Percentiles rank a stretch among this genome's conserved stretches.
Evolutionary conservation across 2,329 filamentous ascomycete genomes (phyloP).

Genomic region (Talaromyces funiculosus): DNA sequence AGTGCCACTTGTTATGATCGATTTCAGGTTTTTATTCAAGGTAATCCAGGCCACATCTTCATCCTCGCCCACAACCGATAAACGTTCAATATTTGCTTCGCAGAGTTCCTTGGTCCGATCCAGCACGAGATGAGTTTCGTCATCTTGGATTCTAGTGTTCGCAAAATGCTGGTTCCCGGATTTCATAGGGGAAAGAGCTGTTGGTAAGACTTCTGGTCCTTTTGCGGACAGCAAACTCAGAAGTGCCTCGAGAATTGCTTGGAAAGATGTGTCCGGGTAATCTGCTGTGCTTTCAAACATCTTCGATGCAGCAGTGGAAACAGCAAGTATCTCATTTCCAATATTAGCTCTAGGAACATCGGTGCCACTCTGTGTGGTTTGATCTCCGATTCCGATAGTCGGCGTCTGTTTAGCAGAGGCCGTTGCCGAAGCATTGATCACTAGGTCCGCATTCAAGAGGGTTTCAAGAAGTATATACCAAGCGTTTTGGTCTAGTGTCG

Average conservation of each 20-base stretch:
- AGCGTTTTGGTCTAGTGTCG: constrained; percentile 67
- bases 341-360: constrained; percentile 58
- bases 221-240: constrained; percentile 58
- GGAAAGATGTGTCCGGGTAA: constrained; percentile 77
- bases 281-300: constrained; percentile 89
- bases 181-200: constrained; percentile 46
- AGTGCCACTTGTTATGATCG: constrained; percentile 36
- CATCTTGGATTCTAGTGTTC: constrained; percentile 38
- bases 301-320: constrained; percentile 78
- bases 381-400: constrained; percentile 25
- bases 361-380: constrained; percentile 27
- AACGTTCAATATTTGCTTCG: constrained; percentile 66
- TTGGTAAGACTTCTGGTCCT: constrained; percentile 43
- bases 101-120: constrained; percentile 69
- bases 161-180: constrained; percentile 28
- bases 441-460: constrained; percentile 84
- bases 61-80: constrained; percentile 59
- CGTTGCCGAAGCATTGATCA: constrained; percentile 51
- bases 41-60: constrained; percentile 69
- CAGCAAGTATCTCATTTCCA: constrained; percentile 73
- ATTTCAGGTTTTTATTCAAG: constrained; percentile 53
- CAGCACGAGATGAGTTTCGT: constrained; percentile 52
- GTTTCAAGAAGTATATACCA: constrained; percentile 93
- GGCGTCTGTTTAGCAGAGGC: constrained; percentile 24
- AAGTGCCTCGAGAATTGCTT: constrained; percentile 68